These are phyloP conservation scores for Trichaptum fuscoviolaceum DNA, from an alignment of 768 basidiomycete genomes.

Conservation along the genomic window DNA sequence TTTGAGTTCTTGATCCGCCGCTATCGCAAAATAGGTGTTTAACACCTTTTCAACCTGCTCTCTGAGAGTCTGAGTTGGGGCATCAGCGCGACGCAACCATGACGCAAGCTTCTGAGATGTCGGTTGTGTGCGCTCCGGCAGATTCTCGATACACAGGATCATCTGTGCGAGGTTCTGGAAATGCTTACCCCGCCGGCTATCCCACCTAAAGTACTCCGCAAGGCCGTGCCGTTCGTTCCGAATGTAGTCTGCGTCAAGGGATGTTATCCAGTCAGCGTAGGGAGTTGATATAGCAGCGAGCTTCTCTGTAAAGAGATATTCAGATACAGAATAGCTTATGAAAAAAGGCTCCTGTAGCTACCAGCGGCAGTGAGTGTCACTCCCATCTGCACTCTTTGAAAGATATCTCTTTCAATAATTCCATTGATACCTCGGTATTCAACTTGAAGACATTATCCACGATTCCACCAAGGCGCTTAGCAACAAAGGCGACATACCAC, in stretches of 20 bases:
- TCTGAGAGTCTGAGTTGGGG: slow-evolving; percentile 47
- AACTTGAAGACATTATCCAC: slow-evolving; percentile 34
- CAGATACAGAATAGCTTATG: not conserved
- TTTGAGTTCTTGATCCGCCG: slow-evolving; percentile 34
- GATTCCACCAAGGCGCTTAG: not conserved
- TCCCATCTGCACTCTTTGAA: slow-evolving; percentile 78
- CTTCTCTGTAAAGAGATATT: slow-evolving; percentile 49
- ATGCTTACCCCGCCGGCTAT: slow-evolving; percentile 64
- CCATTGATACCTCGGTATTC: slow-evolving; percentile 58
- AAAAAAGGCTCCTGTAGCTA: slow-evolving; percentile 21
- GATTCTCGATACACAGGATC: slow-evolving; percentile 58
- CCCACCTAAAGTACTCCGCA: slow-evolving; percentile 50
- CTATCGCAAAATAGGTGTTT: slow-evolving; percentile 49
- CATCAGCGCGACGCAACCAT: slow-evolving; percentile 28
- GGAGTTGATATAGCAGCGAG: slow-evolving; percentile 72
- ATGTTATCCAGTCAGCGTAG: slow-evolving; percentile 61
- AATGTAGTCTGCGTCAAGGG: slow-evolving; percentile 54
- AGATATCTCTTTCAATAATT: slow-evolving; percentile 68
- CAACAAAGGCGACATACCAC: slow-evolving; percentile 39
- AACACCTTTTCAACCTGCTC: slow-evolving; percentile 48
- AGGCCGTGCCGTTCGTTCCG: slow-evolving; percentile 52
- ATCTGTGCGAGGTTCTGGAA: slow-evolving; percentile 72
- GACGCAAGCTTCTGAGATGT: slow-evolving; percentile 53
- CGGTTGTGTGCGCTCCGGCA: slow-evolving; percentile 41
- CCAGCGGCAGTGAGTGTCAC: slow-evolving; percentile 71